Base-by-base conservation (phyloP, 192 early-diverging fungal species). In the Podila clonocystis region DNA sequence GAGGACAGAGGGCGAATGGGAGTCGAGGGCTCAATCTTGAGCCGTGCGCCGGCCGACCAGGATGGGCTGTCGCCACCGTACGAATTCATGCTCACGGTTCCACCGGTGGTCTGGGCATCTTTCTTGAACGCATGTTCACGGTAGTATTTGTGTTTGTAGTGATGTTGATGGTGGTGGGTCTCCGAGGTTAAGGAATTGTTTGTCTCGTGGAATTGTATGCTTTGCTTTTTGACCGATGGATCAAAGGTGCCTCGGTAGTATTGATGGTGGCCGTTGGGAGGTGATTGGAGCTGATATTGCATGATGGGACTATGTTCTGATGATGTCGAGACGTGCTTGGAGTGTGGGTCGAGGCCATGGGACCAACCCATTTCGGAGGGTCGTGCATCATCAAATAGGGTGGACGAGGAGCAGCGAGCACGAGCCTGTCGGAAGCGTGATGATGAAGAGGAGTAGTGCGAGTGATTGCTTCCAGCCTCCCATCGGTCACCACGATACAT, bases 341-440 rank as follows among this genome's bases (percentile, higher is more conserved):
- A 17, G 22, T 55, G 52, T 11, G 52, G 8, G 22, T 55, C 20
- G 22, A 22, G 8, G 24, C 52, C n/a, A 55, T n/a, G 20, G n/a
- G 52, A 55, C 52, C 52, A 63, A 73, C 4, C 34, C 52, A 62
- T 52, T 3, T 26, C 49, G 1, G 75, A 79, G 0, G 71, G 77
- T 0, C 62, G 70, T 0, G 77, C 22, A 9, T 80, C 77, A 17
- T 80, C 77, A 65, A 73, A 80, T 3, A 80, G 62, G 6, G 77
- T 80, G 12, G 77, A 80, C 15, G 77, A 80, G 5, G 77, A 80
- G 50, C 77, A 73, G 22, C 77, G 77, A 24, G 77, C 70, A 24
- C 64, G 50, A 1, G 71, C 61, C 9, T 58, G 28, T 29, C 77
- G 71, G 19, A 70, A 41, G 11, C 50, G 66, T 7, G 59, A 49